These are phyloP conservation scores for Panellus pusillus DNA, from an alignment of 768 basidiomycete genomes.

Conservation along the genomic window DNA sequence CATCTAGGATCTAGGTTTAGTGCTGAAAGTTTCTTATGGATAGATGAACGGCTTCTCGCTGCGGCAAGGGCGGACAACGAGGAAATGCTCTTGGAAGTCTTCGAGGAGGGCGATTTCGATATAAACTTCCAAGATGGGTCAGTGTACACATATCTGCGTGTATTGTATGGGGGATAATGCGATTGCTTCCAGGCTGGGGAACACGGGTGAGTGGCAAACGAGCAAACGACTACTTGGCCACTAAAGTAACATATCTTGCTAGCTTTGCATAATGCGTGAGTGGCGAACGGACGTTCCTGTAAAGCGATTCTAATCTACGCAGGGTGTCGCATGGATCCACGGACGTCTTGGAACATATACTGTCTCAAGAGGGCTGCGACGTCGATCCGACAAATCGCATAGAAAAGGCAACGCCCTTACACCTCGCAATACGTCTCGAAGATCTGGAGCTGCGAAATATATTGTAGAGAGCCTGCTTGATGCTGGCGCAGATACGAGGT, in stretches of 20 bases:
- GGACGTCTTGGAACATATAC: conserved; percentile 68
- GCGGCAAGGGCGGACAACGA: conserved; percentile 76
- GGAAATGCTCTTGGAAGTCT: conserved; percentile 61
- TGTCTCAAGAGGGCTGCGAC: conserved; percentile 75
- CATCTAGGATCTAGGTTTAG: neutral
- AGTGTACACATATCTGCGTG: conserved; percentile 29
- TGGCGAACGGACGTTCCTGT: neutral
- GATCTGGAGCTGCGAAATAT: conserved; percentile 52
- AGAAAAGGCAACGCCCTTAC: conserved; percentile 74
- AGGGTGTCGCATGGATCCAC: conserved; percentile 59
- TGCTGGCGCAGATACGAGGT: conserved; percentile 76
- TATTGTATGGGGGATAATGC: conserved; percentile 24
- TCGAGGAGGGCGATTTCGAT: conserved; percentile 57
- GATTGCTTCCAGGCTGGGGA: conserved; percentile 54
- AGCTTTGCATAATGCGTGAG: conserved; percentile 78
- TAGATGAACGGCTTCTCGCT: conserved; percentile 72
- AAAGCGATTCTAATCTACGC: conserved; percentile 6
- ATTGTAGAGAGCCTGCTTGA: conserved; percentile 70
- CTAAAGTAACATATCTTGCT: conserved; percentile 2
- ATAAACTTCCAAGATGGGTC: conserved; percentile 82
- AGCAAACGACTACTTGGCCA: neutral
- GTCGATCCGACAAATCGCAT: conserved; percentile 75
- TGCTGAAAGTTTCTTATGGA: conserved; percentile 1
- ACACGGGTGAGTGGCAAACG: conserved; percentile 59
- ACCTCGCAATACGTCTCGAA: conserved; percentile 63